A percentile compares a stretch with the other conserved stretches of the same genome.
phyloP scores from a whole-genome alignment of 257 asterid genomes.

The Scutellaria galericulata region DNA sequence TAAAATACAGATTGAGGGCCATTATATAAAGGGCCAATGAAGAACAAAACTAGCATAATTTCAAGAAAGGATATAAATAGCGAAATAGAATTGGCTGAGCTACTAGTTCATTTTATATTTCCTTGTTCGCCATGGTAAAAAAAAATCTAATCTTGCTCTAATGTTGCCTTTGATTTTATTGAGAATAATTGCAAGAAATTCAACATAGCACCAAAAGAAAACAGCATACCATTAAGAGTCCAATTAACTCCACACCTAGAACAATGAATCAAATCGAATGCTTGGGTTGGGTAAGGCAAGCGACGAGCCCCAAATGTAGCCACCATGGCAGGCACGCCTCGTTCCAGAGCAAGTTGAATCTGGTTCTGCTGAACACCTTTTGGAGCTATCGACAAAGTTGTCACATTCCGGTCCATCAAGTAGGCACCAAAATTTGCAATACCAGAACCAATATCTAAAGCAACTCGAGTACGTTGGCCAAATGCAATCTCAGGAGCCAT shows the following conservation, averaged over 20 bases:
- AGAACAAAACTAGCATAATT: not conserved
- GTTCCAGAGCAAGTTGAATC: slow-evolving; percentile 60
- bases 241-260: slow-evolving; percentile 53
- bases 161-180: not conserved
- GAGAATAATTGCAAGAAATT: not conserved
- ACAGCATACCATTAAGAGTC: slow-evolving; percentile 53
- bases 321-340: slow-evolving; percentile 74
- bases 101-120: not conserved
- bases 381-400: slow-evolving; percentile 59
- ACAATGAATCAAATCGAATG: slow-evolving; percentile 70
- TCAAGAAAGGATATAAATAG: not conserved
- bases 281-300: slow-evolving; percentile 68
- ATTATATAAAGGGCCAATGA: too few relatives aligned
- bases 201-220: not conserved
- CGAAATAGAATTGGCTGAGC: not conserved
- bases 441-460: slow-evolving; percentile 58
- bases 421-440: slow-evolving; percentile 63
- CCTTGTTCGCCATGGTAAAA: not conserved
- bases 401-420: slow-evolving; percentile 58
- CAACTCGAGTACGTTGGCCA: slow-evolving; percentile 59
- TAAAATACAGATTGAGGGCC: not conserved
- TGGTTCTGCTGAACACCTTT: slow-evolving; percentile 50
- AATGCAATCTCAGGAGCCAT: slow-evolving; percentile 65
- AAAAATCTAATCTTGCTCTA: not conserved
- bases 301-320: slow-evolving; percentile 51